Base-by-base conservation (phyloP, 2,329 filamentous ascomycete genomes). In the Arthrobotrys conoides region DNA sequence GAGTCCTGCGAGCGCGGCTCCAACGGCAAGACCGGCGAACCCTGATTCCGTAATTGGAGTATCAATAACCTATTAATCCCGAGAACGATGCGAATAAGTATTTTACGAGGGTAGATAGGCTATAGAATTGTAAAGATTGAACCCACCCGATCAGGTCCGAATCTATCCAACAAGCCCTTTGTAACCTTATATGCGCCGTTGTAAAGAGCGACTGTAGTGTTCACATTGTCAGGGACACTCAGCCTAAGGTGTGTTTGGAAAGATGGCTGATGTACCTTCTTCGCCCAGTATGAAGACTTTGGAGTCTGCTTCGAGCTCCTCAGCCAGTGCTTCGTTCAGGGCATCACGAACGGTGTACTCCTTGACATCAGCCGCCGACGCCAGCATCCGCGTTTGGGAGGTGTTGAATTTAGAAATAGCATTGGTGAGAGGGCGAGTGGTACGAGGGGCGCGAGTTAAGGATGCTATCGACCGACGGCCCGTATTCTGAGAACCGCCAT, bases 111-210 rank as follows among this genome's bases (percentile, higher is more conserved):
- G 48, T 2, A 51, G 22, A 16, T 24, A 24, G 2, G 8, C 3
- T 24, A 9, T 22, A 24, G 4, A 18, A 22, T 16, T 20, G 38
- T 18, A 27, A n/a, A 38, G 5, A 5, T 44, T 46, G 44, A 12
- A 65, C 68, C 57, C 61, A 80, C 79, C 85, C 96, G 90, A 90
- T 95, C 96, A 80, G 97, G 94, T 83, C 96, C 96, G 85, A 99
- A 99, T 83, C 95, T 92, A 87, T 99, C 96, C 83, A 98, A 86
- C 81, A 99, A 90, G 82, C 96, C 96, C 89, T 97, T 97, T 84
- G 96, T 99, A 85, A 99, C 95, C 88, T 99, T 99, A 91, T 99
- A 99, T 84, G 95, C 95, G 88, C 96, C 96, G 86, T 99, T 99
- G 89, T 99, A 76, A 38, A 75, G 76, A 71, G 53, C 75, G 22